Evolutionary conservation across 768 basidiomycete species (phyloP).

Genomic region (Pleurotus sapidus): DNA sequence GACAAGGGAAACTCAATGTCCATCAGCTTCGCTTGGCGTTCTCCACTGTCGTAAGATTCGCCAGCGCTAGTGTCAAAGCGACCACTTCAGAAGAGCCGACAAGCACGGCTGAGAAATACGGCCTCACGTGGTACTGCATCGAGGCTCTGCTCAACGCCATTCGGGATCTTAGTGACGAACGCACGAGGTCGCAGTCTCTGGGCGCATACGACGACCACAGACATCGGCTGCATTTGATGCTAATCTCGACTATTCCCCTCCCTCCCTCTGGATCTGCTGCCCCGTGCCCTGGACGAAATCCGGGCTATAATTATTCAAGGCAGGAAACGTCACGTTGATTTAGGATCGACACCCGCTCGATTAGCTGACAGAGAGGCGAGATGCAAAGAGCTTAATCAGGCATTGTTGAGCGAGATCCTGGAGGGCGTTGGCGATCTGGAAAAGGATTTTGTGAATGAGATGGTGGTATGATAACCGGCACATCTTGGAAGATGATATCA

Average conservation of each 20-base stretch:
- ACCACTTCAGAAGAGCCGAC: constrained; percentile 8
- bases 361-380: constrained; percentile 13
- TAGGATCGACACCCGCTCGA: constrained; percentile 12
- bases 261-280: constrained; percentile 55
- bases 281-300: constrained; percentile 51
- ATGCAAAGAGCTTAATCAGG: constrained; percentile 48
- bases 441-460: constrained; percentile 59
- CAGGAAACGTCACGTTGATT: constrained; percentile 18
- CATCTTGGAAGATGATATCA: constrained; percentile 8
- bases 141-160: constrained; percentile 51
- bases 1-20: constrained; percentile 55
- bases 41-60: constrained; percentile 64
- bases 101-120: constrained; percentile 25
- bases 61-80: constrained; percentile 36
- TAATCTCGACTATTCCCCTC: constrained; percentile 66
- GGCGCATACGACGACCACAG: constrained; percentile 21
- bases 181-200: background rate
- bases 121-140: constrained; percentile 71
- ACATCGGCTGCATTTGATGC: constrained; percentile 60
- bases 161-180: constrained; percentile 19
- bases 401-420: constrained; percentile 61
- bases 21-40: constrained; percentile 73
- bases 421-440: constrained; percentile 66
- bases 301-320: constrained; percentile 24
- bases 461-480: constrained; percentile 67